Evolutionary conservation across 257 asterid genomes (phyloP).

Genomic region (Striga asiatica): DNA sequence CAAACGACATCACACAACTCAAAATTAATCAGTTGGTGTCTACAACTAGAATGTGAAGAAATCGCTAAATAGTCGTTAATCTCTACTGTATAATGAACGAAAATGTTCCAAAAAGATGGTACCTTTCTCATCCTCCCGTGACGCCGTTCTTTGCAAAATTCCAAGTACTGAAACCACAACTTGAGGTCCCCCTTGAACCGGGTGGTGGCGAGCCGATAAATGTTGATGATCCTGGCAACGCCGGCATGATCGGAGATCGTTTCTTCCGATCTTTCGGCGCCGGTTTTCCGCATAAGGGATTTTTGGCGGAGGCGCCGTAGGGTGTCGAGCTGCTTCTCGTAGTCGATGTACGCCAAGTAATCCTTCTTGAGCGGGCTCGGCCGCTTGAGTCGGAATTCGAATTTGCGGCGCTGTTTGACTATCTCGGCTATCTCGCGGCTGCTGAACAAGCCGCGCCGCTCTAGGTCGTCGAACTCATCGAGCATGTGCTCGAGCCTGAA

Average conservation of each 20-base stretch:
- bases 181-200: slow-evolving; percentile 83
- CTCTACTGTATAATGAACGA: no score
- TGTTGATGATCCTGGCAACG: slow-evolving; percentile 57
- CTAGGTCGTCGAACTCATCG: slow-evolving; percentile 73
- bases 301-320: slow-evolving; percentile 66
- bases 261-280: slow-evolving; percentile 39
- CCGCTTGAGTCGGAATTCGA: slow-evolving; percentile 89
- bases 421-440: slow-evolving; percentile 75
- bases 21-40: no score
- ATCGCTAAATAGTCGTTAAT: no score
- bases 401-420: slow-evolving; percentile 81
- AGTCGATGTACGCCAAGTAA: slow-evolving; percentile 57
- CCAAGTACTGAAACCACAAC: slow-evolving; percentile 94
- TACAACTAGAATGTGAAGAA: no score
- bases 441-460: slow-evolving; percentile 62
- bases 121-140: slow-evolving; percentile 90
- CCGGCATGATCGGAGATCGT: slow-evolving; percentile 67
- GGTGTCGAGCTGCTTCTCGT: slow-evolving; percentile 68
- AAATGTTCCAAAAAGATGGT: not conserved
- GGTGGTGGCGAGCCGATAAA: slow-evolving; percentile 65
- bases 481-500: slow-evolving; percentile 91
- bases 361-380: slow-evolving; percentile 78
- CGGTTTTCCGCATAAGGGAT: slow-evolving; percentile 22
- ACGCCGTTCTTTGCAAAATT: slow-evolving; percentile 59
- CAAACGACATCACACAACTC: not conserved